phyloP scores from a whole-genome alignment of 2,329 filamentous ascomycete species.

The Penicillium sp. region DNA sequence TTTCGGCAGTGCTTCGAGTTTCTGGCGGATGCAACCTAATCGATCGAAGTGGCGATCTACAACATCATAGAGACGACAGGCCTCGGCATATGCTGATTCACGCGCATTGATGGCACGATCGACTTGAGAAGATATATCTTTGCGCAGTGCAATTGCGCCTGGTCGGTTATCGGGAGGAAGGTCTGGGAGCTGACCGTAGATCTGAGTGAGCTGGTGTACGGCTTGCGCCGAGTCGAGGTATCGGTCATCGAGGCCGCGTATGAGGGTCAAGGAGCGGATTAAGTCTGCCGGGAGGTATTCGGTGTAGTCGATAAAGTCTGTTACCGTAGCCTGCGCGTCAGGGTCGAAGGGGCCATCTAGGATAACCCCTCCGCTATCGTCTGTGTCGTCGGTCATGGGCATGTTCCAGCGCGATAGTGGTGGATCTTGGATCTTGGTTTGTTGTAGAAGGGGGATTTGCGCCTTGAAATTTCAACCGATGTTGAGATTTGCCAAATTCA shows the following conservation, averaged over 20 bases:
- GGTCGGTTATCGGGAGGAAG: slow-evolving; percentile 51
- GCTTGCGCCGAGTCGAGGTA: slow-evolving; percentile 44
- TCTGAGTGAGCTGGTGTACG: slow-evolving; percentile 45
- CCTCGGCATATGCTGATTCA: slow-evolving; percentile 58
- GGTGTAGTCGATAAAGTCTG: slow-evolving; percentile 68
- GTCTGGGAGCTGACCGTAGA: slow-evolving; percentile 52
- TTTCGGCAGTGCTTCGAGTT: slow-evolving; percentile 61
- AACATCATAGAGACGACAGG: slow-evolving; percentile 57
- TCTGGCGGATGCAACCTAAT: slow-evolving; percentile 59
- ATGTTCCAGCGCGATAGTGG: slow-evolving; percentile 13
- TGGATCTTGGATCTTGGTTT: neutral
- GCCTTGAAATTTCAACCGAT: neutral
- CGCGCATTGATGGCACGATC: slow-evolving; percentile 56
- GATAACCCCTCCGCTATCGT: slow-evolving; percentile 45
- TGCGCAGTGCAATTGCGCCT: slow-evolving; percentile 54
- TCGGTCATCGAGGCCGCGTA: slow-evolving; percentile 51
- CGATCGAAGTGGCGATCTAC: slow-evolving; percentile 59
- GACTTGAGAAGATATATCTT: slow-evolving; percentile 57
- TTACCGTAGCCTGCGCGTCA: slow-evolving; percentile 65
- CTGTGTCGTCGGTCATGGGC: slow-evolving; percentile 44
- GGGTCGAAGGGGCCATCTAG: slow-evolving; percentile 57
- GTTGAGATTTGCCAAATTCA: neutral
- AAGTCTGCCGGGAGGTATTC: slow-evolving; percentile 67
- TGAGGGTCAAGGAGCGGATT: slow-evolving; percentile 62
- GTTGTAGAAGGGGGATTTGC: neutral